Evolutionary conservation across 192 early-diverging fungal species (phyloP), one percentile per base, ranked within the genome.

Genomic region (Coemansia sp.): DNA sequence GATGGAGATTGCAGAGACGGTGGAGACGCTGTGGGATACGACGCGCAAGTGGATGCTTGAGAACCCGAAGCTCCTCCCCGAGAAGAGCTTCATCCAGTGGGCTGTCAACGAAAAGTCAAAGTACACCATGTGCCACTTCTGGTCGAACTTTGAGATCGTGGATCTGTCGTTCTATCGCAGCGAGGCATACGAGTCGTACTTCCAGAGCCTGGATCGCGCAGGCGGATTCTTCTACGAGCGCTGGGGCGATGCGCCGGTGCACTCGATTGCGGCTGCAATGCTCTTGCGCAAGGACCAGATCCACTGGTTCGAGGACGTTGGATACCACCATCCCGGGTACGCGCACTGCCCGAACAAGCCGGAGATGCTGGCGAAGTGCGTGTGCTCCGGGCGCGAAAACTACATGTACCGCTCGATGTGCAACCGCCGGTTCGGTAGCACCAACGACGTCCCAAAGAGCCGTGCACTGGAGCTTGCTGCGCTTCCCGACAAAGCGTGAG

Each of bases 221-320:
- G 93, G 93, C 19, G 93, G 93, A 6, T 93, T 93, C 75, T 90
- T 82, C 36, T 89, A 89, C 65, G 88, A 86, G 75, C 66, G 87
- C 10, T 87, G 83, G 79, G 83, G 76, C 58, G 83, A 83, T 62
- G 83, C 86, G 20, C 87, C 87, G 38, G 83, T 92, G 11, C 90
- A 83, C 93, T 91, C 87, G 11, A 67, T 91, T 38, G 87, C 80
- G 5, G 89, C 83, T 8, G 79, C 85, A 20, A 67, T 91, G 23
- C 76, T 87, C 5, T 64, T 90, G 62, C 59, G 65, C n/a, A 89
- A 86, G 33, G 81, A 85, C 34, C 79, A 90, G 66, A 71, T 91
- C 6, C 87, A 89, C 54, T 91, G 86, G 71, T 91, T 90, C 66
- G 86, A 90, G 61, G 87, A 90, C 59, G 75, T 90, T 48, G 89